Conservation (phyloP, 192 early-diverging fungal species). For the Coemansia sp. region DNA sequence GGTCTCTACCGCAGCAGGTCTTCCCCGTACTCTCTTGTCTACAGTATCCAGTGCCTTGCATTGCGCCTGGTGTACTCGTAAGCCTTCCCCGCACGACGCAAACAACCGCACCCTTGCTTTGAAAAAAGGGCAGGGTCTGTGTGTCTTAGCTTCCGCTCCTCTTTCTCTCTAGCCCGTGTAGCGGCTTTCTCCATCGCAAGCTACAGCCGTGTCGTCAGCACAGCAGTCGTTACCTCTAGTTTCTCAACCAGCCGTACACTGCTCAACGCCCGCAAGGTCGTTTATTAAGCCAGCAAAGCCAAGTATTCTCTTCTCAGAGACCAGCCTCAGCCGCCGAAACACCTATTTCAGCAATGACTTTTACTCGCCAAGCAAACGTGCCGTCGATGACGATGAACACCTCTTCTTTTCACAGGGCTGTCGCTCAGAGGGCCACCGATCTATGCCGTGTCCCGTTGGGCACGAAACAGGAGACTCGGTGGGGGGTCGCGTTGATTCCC, state of each 20-base stretch:
- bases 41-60: constrained; percentile 7
- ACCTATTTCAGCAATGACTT: constrained; percentile 4
- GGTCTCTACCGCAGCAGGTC: not conserved
- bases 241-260: constrained; percentile 23
- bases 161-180: constrained; percentile 7
- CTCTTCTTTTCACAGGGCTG: constrained; percentile 54
- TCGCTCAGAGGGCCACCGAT: constrained; percentile 43
- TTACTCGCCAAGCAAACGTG: not conserved
- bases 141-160: not conserved
- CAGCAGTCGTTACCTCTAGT: constrained; percentile 25
- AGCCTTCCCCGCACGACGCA: constrained; percentile 1
- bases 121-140: not conserved
- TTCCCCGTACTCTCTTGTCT: not conserved
- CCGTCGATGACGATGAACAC: constrained; percentile 6
- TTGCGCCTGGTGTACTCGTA: not conserved
- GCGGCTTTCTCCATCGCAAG: constrained; percentile 4
- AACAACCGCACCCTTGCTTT: constrained; percentile 6
- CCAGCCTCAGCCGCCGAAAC: not conserved
- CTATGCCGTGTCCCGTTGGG: not conserved
- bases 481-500: not conserved
- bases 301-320: constrained; percentile 4
- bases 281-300: constrained; percentile 8
- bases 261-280: constrained; percentile 3
- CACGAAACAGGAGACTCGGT: constrained; percentile 2
- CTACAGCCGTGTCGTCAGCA: constrained; percentile 28